phyloP scores from a whole-genome alignment of 305 asterid genomes.

The Fraxinus greggii region DNA sequence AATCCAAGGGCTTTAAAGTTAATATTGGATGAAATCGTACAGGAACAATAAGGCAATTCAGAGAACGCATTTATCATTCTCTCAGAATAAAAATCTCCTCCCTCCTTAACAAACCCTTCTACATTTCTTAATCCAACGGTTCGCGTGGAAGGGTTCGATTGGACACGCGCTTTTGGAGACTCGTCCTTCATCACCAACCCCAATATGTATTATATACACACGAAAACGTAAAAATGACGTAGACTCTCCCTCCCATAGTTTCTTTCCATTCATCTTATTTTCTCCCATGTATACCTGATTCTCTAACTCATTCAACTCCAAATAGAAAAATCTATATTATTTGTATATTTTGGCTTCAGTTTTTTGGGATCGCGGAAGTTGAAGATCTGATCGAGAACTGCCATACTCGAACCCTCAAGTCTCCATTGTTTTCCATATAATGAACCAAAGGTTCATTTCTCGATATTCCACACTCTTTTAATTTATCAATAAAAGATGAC shows the following conservation, averaged over 20 bases:
- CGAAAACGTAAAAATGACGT: background rate
- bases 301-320: background rate
- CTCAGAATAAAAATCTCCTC: conserved; percentile 17
- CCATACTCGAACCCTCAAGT: conserved; percentile 25
- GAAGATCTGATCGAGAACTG: conserved; percentile 39
- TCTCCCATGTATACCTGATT: background rate
- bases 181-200: background rate
- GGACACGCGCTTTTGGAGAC: background rate
- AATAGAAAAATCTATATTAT: background rate
- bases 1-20: background rate
- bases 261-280: background rate
- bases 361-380: conserved; percentile 35
- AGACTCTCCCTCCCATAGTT: background rate
- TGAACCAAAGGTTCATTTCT: conserved; percentile 41
- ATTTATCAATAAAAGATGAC: background rate
- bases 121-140: background rate
- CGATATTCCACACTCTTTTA: background rate
- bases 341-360: background rate
- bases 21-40: conserved; percentile 7
- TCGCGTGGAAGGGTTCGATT: background rate
- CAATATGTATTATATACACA: background rate
- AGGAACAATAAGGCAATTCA: conserved; percentile 49
- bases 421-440: conserved; percentile 15
- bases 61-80: conserved; percentile 41
- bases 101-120: background rate